Percentiles rank a stretch among this genome's conserved stretches.
phyloP scores from a whole-genome alignment of 495 filamentous ascomycete species.

The Neurospora cerealis region DNA sequence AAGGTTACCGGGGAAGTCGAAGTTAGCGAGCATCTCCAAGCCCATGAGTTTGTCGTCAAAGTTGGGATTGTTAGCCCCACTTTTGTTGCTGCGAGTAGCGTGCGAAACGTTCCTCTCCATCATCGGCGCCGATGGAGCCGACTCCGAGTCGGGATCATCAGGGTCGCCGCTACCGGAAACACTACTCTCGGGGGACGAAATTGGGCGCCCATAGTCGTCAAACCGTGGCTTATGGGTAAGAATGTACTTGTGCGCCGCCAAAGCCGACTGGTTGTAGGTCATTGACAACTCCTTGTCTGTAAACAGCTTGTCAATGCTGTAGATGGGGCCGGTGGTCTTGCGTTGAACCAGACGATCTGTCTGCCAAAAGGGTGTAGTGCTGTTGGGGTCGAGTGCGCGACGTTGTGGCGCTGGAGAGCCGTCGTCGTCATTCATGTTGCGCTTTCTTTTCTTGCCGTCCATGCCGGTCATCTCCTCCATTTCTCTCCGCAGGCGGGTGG shows the following conservation, averaged over 20 bases:
- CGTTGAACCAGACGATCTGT: constrained; percentile 34
- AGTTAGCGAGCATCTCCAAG: constrained; percentile 54
- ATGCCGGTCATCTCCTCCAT: constrained; percentile 63
- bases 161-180: constrained; percentile 40
- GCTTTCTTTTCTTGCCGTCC: constrained; percentile 70
- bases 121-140: constrained; percentile 43
- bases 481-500: constrained; percentile 72
- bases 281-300: constrained; percentile 84
- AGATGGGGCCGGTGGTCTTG: constrained; percentile 42
- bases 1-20: constrained; percentile 49
- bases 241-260: constrained; percentile 50
- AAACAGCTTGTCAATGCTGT: constrained; percentile 83
- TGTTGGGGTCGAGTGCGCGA: constrained; percentile 33
- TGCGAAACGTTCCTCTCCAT: constrained; percentile 70
- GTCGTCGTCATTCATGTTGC: constrained; percentile 62
- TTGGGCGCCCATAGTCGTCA: constrained; percentile 34
- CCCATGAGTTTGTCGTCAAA: constrained; percentile 43
- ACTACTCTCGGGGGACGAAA: constrained; percentile 41
- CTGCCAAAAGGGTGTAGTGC: constrained; percentile 48
- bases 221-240: constrained; percentile 39
- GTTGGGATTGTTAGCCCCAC: constrained; percentile 43
- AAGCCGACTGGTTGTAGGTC: constrained; percentile 59
- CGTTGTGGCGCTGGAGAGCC: constrained; percentile 56
- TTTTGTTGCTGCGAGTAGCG: constrained; percentile 61
- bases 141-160: constrained; percentile 32